Conservation (phyloP, 2,329 filamentous ascomycete species). For the Aureobasidium sp. region DNA sequence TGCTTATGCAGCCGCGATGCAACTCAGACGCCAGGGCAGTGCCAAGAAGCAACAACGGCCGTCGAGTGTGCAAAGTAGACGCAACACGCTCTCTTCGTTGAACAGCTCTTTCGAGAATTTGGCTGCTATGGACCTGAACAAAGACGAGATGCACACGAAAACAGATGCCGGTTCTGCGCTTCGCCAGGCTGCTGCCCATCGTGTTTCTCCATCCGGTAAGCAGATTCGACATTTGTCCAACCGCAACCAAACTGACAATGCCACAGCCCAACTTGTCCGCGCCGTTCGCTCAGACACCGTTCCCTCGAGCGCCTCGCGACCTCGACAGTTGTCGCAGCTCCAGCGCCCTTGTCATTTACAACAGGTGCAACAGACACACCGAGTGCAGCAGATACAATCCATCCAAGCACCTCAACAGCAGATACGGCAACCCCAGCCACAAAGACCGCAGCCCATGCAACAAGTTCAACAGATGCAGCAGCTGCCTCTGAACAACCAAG, state of each 20-base stretch:
- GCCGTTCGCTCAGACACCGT: neutral
- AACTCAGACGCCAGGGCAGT: constrained; percentile 27
- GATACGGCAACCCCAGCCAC: constrained; percentile 10
- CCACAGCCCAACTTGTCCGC: neutral
- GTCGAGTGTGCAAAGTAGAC: constrained; percentile 11
- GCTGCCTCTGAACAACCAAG: neutral
- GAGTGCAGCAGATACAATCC: neutral
- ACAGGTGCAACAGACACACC: neutral
- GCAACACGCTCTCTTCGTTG: constrained; percentile 16
- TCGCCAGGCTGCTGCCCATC: constrained; percentile 32
- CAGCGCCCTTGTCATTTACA: neutral
- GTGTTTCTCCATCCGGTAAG: constrained; percentile 28
- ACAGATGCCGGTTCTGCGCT: constrained; percentile 31
- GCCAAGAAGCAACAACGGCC: constrained; percentile 14
- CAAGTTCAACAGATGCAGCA: constrained; percentile 4
- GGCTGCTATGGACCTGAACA: constrained; percentile 14
- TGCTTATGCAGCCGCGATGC: constrained; percentile 26
- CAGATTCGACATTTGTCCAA: constrained; percentile 16
- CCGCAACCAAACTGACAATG: constrained; percentile 16
- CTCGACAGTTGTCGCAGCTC: neutral
- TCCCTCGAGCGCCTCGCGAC: neutral
- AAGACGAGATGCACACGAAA: constrained; percentile 9
- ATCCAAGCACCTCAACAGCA: neutral
- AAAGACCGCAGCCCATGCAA: neutral
- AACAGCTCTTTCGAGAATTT: constrained; percentile 16